These are phyloP conservation scores for Heritiera littoralis DNA, from an alignment of 345 rosid genomes.

Conservation along the genomic window DNA sequence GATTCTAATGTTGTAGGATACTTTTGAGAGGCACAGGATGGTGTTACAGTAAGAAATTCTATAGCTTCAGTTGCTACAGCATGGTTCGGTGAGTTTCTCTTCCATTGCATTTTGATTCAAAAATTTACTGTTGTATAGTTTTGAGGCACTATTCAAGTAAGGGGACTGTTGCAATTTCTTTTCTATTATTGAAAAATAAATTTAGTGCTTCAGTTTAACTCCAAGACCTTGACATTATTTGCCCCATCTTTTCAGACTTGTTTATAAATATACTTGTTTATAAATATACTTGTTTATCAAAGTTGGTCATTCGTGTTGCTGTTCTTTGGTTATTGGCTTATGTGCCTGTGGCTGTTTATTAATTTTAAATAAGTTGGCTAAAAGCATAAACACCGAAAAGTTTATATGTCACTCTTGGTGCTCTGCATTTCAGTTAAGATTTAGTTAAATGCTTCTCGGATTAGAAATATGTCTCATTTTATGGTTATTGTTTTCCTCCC, in stretches of 20 bases:
- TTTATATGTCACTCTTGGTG: too few species aligned
- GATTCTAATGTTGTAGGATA: too few species aligned
- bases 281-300: not conserved
- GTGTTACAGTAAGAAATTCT: conserved; percentile 88
- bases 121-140: not conserved
- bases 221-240: not conserved
- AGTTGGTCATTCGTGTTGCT: not conserved
- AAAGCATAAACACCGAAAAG: too few species aligned
- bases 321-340: too few species aligned
- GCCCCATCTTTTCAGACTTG: not conserved
- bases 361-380: too few species aligned
- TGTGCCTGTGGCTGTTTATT: too few species aligned
- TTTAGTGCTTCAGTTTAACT: not conserved
- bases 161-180: conserved; percentile 2
- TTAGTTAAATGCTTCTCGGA: too few species aligned
- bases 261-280: not conserved
- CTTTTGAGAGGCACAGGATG: conserved; percentile 80
- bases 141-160: too few species aligned
- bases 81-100: conserved; percentile 66
- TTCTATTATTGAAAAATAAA: not conserved
- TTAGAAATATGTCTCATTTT: too few species aligned
- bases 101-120: not conserved
- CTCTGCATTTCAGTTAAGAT: too few species aligned
- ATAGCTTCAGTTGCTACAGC: conserved; percentile 90
- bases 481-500: too few species aligned